Base-by-base conservation (phyloP, 495 filamentous ascomycete species). In the Talaromyces borbonicus region DNA sequence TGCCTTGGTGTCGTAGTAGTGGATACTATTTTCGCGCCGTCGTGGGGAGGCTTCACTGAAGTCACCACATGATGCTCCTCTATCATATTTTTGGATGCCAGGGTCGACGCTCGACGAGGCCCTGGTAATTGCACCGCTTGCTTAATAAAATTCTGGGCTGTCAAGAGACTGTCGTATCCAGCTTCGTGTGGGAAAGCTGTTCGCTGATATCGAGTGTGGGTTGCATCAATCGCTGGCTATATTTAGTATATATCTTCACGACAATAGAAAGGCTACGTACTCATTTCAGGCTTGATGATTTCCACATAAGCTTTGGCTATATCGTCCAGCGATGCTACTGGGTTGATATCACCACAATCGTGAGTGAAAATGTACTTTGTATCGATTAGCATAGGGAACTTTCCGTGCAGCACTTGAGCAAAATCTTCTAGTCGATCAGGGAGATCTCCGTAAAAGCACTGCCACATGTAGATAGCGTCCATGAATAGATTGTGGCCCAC, bases 401-500 rank as follows among this genome's bases (percentile, higher is more conserved):
- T 50, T 23, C 61, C 38, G 49, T 79, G 69, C 16, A 80, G 63
- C 15, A 59, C 51, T 2, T 55, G 32, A 29, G 77, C 66, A 54
- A 89, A 89, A 20, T 80, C 75, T 33, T 73, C 66, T 3, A 85
- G 60, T 5, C 61, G 73, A 9, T 71, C 61, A 3, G 85, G 87
- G 7, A 93, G 63, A 0, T 61, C 52, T 1, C 84, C 80, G 39
- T 89, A 64, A 56, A 90, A 92, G 47, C 72, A 77, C 20, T 66
- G 56, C 55, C 81, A 84, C 47, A 93, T 66, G 55, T 85, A 85
- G 24, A 81, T 68, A 16, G 93, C 57, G 57, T 93, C 87, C 3
- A 70, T 73, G 49, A 92, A 84, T 19, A 82, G 59, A 55, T 92
- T 93, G 59, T 95, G 85, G 0, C 85, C 84, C 8, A 90, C 74